These are phyloP conservation scores for Apiospora hydei DNA, from an alignment of 2,329 filamentous ascomycete genomes.

Conservation along the genomic window DNA sequence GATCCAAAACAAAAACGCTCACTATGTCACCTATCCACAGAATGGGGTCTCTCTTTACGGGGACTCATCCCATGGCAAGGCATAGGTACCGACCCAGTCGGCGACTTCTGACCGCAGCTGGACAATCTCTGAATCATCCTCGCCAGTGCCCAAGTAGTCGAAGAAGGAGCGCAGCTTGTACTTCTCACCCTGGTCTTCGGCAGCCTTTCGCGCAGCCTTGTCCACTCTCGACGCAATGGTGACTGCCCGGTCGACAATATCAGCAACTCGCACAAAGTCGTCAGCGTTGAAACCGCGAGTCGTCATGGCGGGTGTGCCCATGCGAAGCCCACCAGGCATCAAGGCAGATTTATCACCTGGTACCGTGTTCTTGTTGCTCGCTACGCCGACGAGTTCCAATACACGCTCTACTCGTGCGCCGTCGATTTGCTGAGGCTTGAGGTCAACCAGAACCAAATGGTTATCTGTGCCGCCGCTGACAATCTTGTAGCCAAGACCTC, in stretches of 20 bases:
- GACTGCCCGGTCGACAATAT: slow-evolving; percentile 85
- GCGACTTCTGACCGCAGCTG: slow-evolving; percentile 78
- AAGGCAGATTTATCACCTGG: slow-evolving; percentile 94
- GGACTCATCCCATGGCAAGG: slow-evolving; percentile 69
- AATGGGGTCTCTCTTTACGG: slow-evolving; percentile 31
- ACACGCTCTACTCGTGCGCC: slow-evolving; percentile 89
- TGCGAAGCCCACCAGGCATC: slow-evolving; percentile 89
- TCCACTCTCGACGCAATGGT: slow-evolving; percentile 79
- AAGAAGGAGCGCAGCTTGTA: slow-evolving; percentile 72
- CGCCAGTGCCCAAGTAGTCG: slow-evolving; percentile 72
- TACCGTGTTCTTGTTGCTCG: slow-evolving; percentile 99
- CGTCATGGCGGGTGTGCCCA: slow-evolving; percentile 98
- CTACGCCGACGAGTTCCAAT: slow-evolving; percentile 90
- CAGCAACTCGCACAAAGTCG: slow-evolving; percentile 87
- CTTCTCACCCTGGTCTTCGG: slow-evolving; percentile 72
- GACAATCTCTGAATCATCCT: slow-evolving; percentile 73
- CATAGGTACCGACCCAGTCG: slow-evolving; percentile 79
- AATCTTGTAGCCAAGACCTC: slow-evolving; percentile 83
- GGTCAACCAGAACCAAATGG: slow-evolving; percentile 91
- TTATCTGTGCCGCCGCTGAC: slow-evolving; percentile 97
- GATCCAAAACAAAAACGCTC: not conserved
- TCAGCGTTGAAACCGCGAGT: slow-evolving; percentile 89
- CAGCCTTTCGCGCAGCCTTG: slow-evolving; percentile 73
- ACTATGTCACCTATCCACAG: not conserved
- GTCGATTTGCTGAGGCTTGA: slow-evolving; percentile 88